These are phyloP conservation scores for Nigrospora osmanthi DNA, from an alignment of 2,329 filamentous ascomycete genomes.

Conservation along the genomic window DNA sequence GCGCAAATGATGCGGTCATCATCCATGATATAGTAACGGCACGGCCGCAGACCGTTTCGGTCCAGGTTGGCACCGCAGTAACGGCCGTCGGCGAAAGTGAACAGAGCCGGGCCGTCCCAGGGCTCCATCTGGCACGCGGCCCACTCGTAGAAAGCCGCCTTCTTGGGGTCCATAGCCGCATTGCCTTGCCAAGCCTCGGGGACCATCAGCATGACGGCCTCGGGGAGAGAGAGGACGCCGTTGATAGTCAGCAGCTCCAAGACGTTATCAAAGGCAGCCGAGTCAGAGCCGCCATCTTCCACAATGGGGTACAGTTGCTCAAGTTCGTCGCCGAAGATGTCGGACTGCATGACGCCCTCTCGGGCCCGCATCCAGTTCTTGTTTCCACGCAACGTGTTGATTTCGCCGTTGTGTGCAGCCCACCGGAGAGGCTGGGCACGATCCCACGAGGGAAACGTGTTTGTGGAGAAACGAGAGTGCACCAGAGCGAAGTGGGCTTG, in stretches of 20 bases:
- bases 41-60: constrained; percentile 89
- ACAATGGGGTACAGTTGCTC: constrained; percentile 89
- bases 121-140: constrained; percentile 98
- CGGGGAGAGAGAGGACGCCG: constrained; percentile 86
- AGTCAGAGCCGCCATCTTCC: constrained; percentile 94
- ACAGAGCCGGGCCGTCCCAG: constrained; percentile 93
- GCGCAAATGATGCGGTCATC: constrained; percentile 97
- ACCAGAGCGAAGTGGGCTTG: constrained; percentile 95
- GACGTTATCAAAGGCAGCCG: constrained; percentile 94
- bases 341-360: constrained; percentile 89
- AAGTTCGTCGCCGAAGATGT: constrained; percentile 86
- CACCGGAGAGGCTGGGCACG: constrained; percentile 91
- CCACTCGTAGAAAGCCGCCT: constrained; percentile 98
- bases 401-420: constrained; percentile 98
- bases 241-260: constrained; percentile 91
- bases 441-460: constrained; percentile 98
- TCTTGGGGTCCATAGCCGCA: constrained; percentile 81
- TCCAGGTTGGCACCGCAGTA: constrained; percentile 97
- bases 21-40: constrained; percentile 93
- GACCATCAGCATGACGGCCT: constrained; percentile 98
- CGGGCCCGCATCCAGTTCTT: constrained; percentile 99
- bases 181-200: constrained; percentile 98
- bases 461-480: constrained; percentile 95
- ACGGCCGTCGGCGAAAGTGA: constrained; percentile 92
- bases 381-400: constrained; percentile 94